These are phyloP conservation scores for Fistulifera pelliculosa DNA, from an alignment of 108 stramenopile genomes.

Conservation along the genomic window DNA sequence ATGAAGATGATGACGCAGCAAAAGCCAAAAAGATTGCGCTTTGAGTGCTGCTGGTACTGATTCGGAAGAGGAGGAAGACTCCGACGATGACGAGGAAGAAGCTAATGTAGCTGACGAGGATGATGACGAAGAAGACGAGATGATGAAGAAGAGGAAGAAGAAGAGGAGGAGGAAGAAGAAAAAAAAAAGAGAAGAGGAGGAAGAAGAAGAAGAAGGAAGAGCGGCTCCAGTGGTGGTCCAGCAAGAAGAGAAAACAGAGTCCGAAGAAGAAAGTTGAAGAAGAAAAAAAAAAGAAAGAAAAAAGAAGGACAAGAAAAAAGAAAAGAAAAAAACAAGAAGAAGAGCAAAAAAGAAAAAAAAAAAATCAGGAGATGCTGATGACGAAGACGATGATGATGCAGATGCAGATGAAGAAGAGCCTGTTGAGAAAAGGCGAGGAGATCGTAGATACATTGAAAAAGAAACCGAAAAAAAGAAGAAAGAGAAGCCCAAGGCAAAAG, in stretches of 20 bases:
- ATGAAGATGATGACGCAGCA: conserved; percentile 1
- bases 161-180: neutral
- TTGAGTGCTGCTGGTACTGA: neutral
- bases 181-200: neutral
- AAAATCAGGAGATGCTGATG: neutral
- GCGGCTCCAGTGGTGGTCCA: too few relatives aligned
- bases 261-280: neutral
- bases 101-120: too few relatives aligned
- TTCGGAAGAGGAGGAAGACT: conserved; percentile 1
- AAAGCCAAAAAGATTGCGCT: neutral
- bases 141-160: neutral
- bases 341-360: too few relatives aligned
- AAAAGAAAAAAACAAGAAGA: neutral
- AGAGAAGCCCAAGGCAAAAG: conserved; percentile 9
- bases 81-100: conserved; percentile 7
- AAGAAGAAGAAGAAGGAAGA: neutral
- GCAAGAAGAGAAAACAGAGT: neutral
- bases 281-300: neutral
- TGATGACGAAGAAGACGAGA: neutral
- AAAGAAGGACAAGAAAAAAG: neutral
- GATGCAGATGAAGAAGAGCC: neutral
- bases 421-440: neutral
- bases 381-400: neutral
- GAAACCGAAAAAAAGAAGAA: conserved; percentile 7
- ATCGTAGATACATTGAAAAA: conserved; percentile 3